Base-by-base conservation (phyloP, 2,329 filamentous ascomycete genomes). In the Botryosphaeria agaves region DNA sequence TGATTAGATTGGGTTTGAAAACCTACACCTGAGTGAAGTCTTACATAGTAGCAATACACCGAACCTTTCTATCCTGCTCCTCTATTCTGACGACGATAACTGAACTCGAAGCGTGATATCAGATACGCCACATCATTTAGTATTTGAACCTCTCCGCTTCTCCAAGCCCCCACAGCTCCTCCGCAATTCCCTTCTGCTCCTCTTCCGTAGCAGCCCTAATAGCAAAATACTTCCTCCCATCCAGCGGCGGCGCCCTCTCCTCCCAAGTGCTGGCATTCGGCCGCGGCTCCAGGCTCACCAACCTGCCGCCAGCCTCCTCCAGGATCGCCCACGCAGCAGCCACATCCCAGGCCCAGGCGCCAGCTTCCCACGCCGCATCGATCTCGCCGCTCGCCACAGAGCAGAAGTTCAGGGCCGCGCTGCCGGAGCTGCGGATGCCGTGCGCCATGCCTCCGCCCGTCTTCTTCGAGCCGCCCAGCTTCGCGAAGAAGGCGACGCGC, bases 301-400 rank as follows among this genome's bases (percentile, higher is more conserved):
- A 70, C 30, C 69, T 58, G 0, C 80, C 80, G 0, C 80, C 81
- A 0, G 79, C 76, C 57, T 87, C 80, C 18, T 59, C 56, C 16
- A 87, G 56, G 36, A 87, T 75, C 34, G 75, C 72, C 80, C 79
- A 85, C 0, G 74, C 80, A 4, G 81, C 81, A 46, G 76, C 81
- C 2, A 87, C 80, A 49, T 87, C 80, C 80, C 80, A 87, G 2
- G 79, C 77, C 69, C 78, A 87, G 51, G 77, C 83, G 1, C 81
- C 80, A 21, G 76, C 78, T 55, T 87, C 80, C 80, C 80, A 87
- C 49, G 82, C 87, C 14, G 71, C 43, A 48, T 87, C 80, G 16
- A 82, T 41, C 48, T 72, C 65, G 0, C 80, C 80, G 7, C 70
- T 67, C 3, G 80, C 80, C 3, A 82, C 74, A 23, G 64, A 66